These are phyloP conservation scores for Fusarium sp. DNA, from an alignment of 2,329 filamentous ascomycete species.

Conservation along the genomic window DNA sequence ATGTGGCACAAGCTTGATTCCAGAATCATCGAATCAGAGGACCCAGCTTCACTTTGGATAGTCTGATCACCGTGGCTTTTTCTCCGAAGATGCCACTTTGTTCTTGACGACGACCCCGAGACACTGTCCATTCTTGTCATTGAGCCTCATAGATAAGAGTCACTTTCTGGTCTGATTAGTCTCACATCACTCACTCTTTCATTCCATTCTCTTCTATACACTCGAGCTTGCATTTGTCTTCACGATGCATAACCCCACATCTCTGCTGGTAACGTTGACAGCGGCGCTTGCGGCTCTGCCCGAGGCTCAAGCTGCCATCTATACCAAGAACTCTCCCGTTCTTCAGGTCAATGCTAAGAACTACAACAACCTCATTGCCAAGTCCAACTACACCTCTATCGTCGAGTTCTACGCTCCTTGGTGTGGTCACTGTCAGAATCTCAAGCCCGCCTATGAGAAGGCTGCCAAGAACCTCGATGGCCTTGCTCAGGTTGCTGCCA, in stretches of 20 bases:
- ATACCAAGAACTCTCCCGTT: constrained; percentile 88
- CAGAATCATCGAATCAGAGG: constrained; percentile 24
- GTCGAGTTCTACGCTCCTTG: constrained; percentile 95
- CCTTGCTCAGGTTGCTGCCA: constrained; percentile 90
- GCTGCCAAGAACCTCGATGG: constrained; percentile 90
- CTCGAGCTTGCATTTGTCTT: neutral
- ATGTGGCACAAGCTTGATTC: constrained; percentile 42
- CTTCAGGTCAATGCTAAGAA: constrained; percentile 82
- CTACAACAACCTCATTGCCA: constrained; percentile 84
- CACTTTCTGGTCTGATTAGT: neutral
- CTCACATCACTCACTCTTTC: neutral
- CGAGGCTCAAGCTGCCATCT: constrained; percentile 76
- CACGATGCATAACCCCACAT: constrained; percentile 66
- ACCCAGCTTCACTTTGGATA: constrained; percentile 34
- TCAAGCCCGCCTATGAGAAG: constrained; percentile 96
- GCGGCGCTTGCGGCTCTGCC: constrained; percentile 75
- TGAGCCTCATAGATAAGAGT: constrained; percentile 17
- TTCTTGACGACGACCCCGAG: constrained; percentile 27
- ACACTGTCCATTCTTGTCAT: constrained; percentile 16
- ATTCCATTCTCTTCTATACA: neutral
- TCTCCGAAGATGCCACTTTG: constrained; percentile 48
- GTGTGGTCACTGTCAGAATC: constrained; percentile 97
- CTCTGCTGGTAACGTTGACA: constrained; percentile 57
- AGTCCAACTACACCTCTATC: constrained; percentile 88
- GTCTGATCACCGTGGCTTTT: constrained; percentile 49